Percentiles rank a stretch among this genome's conserved stretches.
Conservation (phyloP, 192 early-diverging fungal species). For the Coemansia sp. region DNA sequence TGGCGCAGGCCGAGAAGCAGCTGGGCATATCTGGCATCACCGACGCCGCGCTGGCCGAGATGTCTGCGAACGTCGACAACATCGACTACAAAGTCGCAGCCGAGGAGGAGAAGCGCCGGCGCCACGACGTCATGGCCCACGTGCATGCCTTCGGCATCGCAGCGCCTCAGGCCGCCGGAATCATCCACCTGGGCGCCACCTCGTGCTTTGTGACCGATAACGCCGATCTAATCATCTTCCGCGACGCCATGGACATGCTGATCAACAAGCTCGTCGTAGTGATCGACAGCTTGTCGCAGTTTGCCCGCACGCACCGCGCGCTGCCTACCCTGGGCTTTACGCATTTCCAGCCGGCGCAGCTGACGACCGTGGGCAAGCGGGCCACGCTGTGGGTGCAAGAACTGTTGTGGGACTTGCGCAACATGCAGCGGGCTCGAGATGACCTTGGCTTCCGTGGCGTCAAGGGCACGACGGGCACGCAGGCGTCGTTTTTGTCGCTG, state of each 20-base stretch:
- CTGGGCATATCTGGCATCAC: conserved; percentile 89
- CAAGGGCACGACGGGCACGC: conserved; percentile 98
- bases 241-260: conserved; percentile 90
- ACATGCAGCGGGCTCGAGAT: conserved; percentile 81
- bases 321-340: conserved; percentile 97
- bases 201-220: conserved; percentile 99
- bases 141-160: conserved; percentile 92
- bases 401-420: conserved; percentile 92
- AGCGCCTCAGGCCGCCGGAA: conserved; percentile 82
- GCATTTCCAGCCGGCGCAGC: conserved; percentile 98
- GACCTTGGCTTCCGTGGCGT: conserved; percentile 94
- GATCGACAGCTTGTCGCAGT: conserved; percentile 74
- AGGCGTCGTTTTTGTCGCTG: conserved; percentile 94
- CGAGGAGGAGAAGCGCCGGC: conserved; percentile 86
- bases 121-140: conserved; percentile 99
- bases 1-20: conserved; percentile 90
- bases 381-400: conserved; percentile 97
- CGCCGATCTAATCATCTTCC: conserved; percentile 96
- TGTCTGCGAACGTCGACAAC: conserved; percentile 81
- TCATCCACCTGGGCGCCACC: conserved; percentile 98
- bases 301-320: conserved; percentile 77
- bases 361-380: conserved; percentile 98
- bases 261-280: conserved; percentile 84
- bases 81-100: conserved; percentile 91
- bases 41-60: conserved; percentile 81